A percentile compares a stretch with the other conserved stretches of the same genome.
Evolutionary conservation across 176 grass and related monocot species (phyloP).

Genomic region (Dactylis glomerata): DNA sequence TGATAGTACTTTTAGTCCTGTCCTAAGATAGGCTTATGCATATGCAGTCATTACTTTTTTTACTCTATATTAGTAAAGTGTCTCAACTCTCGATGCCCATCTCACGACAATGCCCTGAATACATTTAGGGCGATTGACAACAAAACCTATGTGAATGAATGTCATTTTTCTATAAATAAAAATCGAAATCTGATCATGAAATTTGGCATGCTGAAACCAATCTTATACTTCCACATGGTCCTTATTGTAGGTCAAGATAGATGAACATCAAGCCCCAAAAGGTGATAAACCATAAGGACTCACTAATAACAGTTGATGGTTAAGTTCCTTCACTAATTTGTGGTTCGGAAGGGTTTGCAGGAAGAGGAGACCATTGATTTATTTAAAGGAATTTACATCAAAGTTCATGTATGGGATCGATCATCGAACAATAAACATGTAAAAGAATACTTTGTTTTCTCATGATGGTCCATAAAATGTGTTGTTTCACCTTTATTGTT

Average conservation of each 20-base stretch:
- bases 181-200: slow-evolving; percentile 1
- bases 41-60: neutral
- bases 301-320: slow-evolving; percentile 40
- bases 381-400: neutral
- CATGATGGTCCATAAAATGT: neutral
- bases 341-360: neutral
- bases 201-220: slow-evolving; percentile 37
- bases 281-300: slow-evolving; percentile 50
- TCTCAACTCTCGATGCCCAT: neutral
- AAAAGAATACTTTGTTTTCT: slow-evolving; percentile 4
- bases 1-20: neutral
- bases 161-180: neutral
- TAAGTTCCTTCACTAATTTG: slow-evolving; percentile 28
- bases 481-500: neutral
- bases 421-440: neutral
- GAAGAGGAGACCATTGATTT: neutral
- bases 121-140: neutral
- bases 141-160: neutral
- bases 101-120: neutral
- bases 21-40: neutral
- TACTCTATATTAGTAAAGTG: neutral
- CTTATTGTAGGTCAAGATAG: slow-evolving; percentile 98
- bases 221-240: slow-evolving; percentile 40
- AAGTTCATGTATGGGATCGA: neutral
- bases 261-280: slow-evolving; percentile 80